Conservation (phyloP, 1,284 basidiomycete species). For the Somion occarium region DNA sequence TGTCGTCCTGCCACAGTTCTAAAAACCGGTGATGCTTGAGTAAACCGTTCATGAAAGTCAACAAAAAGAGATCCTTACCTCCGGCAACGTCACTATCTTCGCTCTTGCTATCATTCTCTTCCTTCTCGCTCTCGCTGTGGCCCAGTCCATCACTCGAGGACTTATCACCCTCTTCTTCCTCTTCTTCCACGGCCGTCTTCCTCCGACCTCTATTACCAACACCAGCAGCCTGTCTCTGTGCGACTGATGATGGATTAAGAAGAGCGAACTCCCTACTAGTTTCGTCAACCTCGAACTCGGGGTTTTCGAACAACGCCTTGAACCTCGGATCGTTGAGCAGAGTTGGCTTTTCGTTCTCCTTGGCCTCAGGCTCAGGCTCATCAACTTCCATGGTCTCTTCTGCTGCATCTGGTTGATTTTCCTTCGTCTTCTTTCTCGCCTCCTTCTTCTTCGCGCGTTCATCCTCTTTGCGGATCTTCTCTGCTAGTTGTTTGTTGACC, state of each 20-base stretch:
- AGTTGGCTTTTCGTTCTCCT: conserved; percentile 36
- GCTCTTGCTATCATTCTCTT: conserved; percentile 21
- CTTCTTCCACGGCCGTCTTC: conserved; percentile 85
- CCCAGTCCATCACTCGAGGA: conserved; percentile 64
- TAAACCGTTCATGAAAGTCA: conserved; percentile 2
- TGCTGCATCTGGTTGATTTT: conserved; percentile 18
- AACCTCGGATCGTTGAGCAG: conserved; percentile 89
- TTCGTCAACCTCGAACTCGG: conserved; percentile 94
- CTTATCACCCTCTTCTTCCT: conserved; percentile 85
- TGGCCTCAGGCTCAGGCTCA: conserved; percentile 33
- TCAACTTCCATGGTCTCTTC: conserved; percentile 38
- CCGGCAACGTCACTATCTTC: conserved; percentile 57
- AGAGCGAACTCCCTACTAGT: conserved; percentile 82
- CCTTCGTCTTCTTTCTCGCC: conserved; percentile 51
- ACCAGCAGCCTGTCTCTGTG: conserved; percentile 39
- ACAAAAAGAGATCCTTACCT: conserved; percentile 30
- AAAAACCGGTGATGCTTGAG: neutral
- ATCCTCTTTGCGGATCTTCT: conserved; percentile 75
- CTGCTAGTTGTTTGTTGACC: conserved; percentile 92
- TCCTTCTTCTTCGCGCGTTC: conserved; percentile 63
- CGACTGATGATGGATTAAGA: conserved; percentile 82
- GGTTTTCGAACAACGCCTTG: conserved; percentile 87
- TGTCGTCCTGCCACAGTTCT: conserved; percentile 27
- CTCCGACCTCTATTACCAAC: conserved; percentile 26
- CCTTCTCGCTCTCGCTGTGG: conserved; percentile 38